Percentiles rank a stretch among this genome's conserved stretches.
phyloP scores from a whole-genome alignment of 2,329 filamentous ascomycete species.

The Penicillium griseofulvum region DNA sequence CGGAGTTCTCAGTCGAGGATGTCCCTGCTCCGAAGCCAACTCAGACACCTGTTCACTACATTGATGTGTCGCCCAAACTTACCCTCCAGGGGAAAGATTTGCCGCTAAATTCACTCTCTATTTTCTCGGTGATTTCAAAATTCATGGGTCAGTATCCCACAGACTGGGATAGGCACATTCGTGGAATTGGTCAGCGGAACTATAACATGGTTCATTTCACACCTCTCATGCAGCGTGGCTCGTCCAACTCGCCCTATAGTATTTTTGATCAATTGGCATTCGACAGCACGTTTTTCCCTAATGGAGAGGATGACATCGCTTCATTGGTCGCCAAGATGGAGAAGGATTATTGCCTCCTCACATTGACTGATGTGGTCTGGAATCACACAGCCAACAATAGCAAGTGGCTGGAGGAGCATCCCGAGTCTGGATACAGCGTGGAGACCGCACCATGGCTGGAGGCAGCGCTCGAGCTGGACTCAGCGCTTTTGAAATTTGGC shows the following conservation, averaged over 20 bases:
- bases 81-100: slow-evolving; percentile 70
- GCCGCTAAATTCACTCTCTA: slow-evolving; percentile 80
- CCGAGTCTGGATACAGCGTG: slow-evolving; percentile 92
- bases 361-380: slow-evolving; percentile 92
- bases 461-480: slow-evolving; percentile 71
- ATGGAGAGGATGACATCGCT: slow-evolving; percentile 77
- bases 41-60: slow-evolving; percentile 78
- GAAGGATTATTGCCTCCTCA: slow-evolving; percentile 76
- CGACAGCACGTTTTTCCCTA: slow-evolving; percentile 77
- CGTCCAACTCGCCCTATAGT: slow-evolving; percentile 95
- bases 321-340: slow-evolving; percentile 78
- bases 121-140: slow-evolving; percentile 95
- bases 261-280: slow-evolving; percentile 89
- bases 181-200: slow-evolving; percentile 81
- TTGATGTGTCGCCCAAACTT: slow-evolving; percentile 85
- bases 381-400: slow-evolving; percentile 98
- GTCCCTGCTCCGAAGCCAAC: slow-evolving; percentile 55
- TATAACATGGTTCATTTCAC: slow-evolving; percentile 99
- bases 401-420: slow-evolving; percentile 89
- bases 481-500: slow-evolving; percentile 65
- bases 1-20: slow-evolving; percentile 65
- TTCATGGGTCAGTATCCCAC: slow-evolving; percentile 92
- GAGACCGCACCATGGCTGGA: slow-evolving; percentile 75
- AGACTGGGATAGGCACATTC: slow-evolving; percentile 86
- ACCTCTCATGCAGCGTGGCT: slow-evolving; percentile 81